phyloP scores from a whole-genome alignment of 176 grass and related monocot species.

The Thalia dealbata region DNA sequence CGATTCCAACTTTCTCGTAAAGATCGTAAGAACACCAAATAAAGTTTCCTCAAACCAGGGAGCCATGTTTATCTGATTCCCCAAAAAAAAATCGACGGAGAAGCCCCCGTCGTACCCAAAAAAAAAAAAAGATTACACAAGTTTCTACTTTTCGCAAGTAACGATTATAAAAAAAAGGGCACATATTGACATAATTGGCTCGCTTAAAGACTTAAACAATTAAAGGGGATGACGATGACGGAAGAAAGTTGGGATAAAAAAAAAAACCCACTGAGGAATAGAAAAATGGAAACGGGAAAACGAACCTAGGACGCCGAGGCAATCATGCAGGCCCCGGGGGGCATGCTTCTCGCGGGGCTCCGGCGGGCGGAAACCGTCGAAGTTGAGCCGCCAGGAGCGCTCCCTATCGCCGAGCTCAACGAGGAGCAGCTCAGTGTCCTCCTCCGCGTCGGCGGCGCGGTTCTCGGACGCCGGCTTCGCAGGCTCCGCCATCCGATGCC shows the following conservation, averaged over 20 bases:
- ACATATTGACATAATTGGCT: neutral
- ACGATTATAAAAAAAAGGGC: neutral
- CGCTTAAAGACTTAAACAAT: neutral
- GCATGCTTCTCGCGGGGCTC: constrained; percentile 33
- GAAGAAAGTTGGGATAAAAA: neutral
- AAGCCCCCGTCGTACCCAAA: neutral
- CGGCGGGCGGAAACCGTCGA: constrained; percentile 35
- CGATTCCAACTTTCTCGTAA: neutral
- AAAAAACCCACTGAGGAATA: neutral
- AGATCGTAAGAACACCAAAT: neutral
- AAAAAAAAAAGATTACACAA: neutral
- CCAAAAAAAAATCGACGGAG: neutral
- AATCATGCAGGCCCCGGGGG: constrained; percentile 42
- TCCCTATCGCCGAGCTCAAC: constrained; percentile 21
- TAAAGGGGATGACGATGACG: constrained; percentile 6
- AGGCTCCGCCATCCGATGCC: neutral
- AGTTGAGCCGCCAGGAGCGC: constrained; percentile 54
- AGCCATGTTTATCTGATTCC: neutral
- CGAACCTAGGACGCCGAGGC: constrained; percentile 54
- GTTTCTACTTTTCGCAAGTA: neutral
- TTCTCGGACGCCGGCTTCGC: neutral
- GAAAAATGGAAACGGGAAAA: too few relatives aligned
- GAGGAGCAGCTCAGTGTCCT: constrained; percentile 37
- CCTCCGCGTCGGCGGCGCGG: constrained; percentile 12
- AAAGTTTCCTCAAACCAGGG: neutral